A percentile compares a stretch with the other conserved stretches of the same genome.
Conservation (phyloP, 768 basidiomycete genomes). For the Gyrodon lividus region DNA sequence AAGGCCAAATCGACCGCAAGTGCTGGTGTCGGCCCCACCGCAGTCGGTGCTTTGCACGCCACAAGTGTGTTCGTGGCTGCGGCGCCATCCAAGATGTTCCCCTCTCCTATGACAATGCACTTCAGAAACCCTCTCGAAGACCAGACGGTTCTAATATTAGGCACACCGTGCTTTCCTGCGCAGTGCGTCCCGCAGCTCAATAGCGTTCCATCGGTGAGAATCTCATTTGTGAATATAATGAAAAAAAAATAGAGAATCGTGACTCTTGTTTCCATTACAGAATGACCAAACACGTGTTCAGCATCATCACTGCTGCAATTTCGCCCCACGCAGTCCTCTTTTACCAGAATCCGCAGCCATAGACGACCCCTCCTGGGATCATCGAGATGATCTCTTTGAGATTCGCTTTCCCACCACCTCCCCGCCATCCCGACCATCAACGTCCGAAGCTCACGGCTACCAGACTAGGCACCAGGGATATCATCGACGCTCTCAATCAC, state of each 20-base stretch:
- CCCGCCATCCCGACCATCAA: not conserved
- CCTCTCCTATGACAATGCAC: conserved; percentile 22
- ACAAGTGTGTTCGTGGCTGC: conserved; percentile 24
- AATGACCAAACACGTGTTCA: not conserved
- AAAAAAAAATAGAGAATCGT: not conserved
- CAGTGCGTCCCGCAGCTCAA: conserved; percentile 8
- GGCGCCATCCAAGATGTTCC: conserved; percentile 21
- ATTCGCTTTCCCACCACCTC: not conserved
- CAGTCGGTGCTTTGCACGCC: conserved; percentile 24
- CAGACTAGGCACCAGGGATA: not conserved
- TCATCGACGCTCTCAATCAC: not conserved
- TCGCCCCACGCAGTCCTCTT: not conserved
- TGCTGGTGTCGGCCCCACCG: conserved; percentile 6
- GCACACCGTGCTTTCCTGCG: conserved; percentile 12
- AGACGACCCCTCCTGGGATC: not conserved
- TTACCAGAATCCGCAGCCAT: not conserved
- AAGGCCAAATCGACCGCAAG: not conserved
- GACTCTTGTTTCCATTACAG: not conserved
- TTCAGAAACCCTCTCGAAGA: conserved; percentile 17
- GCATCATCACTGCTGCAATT: not conserved
- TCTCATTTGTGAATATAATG: not conserved
- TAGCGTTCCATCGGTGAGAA: conserved; percentile 2
- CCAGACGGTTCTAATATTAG: conserved; percentile 23
- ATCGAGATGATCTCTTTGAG: not conserved
- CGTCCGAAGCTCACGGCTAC: not conserved